Conservation (phyloP, 805 yeast species). For the Millerozyma miso region DNA sequence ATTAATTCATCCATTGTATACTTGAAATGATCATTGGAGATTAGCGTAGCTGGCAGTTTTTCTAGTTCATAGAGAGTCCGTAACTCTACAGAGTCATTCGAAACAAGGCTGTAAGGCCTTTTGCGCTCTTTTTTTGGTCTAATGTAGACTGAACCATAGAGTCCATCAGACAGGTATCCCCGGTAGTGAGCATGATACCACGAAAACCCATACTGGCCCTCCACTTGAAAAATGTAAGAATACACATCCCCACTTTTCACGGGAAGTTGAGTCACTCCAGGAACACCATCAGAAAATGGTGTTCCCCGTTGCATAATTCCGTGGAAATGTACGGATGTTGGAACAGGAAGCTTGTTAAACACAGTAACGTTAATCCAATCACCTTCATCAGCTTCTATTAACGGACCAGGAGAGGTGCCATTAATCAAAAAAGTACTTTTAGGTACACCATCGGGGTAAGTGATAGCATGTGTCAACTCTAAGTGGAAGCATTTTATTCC, state of each 20-base stretch:
- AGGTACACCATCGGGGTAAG: slow-evolving; percentile 29
- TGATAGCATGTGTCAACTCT: slow-evolving; percentile 9
- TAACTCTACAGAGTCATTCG: slow-evolving; percentile 20
- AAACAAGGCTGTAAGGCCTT: slow-evolving; percentile 30
- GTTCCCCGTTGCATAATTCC: slow-evolving; percentile 47
- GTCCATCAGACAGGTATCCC: slow-evolving; percentile 46
- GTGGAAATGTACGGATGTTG: slow-evolving; percentile 50
- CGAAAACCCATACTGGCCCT: slow-evolving; percentile 43
- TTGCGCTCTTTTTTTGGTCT: slow-evolving; percentile 26
- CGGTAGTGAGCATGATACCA: slow-evolving; percentile 56
- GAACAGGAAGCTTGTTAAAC: slow-evolving; percentile 32
- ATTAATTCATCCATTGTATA: slow-evolving; percentile 28
- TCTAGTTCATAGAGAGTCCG: slow-evolving; percentile 24
- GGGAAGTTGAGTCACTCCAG: slow-evolving; percentile 48
- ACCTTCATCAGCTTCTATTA: slow-evolving; percentile 32
- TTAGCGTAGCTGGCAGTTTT: slow-evolving; percentile 18
- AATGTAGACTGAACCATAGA: slow-evolving; percentile 44
- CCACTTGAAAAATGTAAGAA: slow-evolving; percentile 37
- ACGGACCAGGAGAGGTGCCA: slow-evolving; percentile 50
- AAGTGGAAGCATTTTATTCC: slow-evolving; percentile 6
- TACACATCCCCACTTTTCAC: slow-evolving; percentile 40
- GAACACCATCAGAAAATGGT: slow-evolving; percentile 48
- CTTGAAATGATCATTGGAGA: slow-evolving; percentile 40
- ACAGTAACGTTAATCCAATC: slow-evolving; percentile 32
- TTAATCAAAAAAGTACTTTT: slow-evolving; percentile 35